Evolutionary conservation across 805 yeast species (phyloP).

Genomic region (Kurtzmaniella cleridarum): DNA sequence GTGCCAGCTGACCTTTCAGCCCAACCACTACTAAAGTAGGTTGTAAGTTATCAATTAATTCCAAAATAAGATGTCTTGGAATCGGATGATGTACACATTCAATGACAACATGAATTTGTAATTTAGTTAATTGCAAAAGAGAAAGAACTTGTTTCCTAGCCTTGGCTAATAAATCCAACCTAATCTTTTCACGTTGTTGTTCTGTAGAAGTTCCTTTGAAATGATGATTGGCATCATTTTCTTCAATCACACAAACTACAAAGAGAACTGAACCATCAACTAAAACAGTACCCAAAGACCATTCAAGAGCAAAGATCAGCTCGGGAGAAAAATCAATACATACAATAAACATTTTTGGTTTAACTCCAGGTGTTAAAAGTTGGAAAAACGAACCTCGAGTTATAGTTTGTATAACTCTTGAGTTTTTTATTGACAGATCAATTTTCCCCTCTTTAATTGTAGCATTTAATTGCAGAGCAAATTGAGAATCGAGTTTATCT

Average conservation of each 20-base stretch:
- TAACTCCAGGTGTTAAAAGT: conserved; percentile 36
- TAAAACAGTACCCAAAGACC: conserved; percentile 81
- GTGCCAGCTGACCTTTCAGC: conserved; percentile 65
- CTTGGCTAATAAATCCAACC: conserved; percentile 35
- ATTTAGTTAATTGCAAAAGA: conserved; percentile 57
- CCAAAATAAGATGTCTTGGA: conserved; percentile 65
- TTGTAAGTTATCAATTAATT: conserved; percentile 61
- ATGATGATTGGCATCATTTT: conserved; percentile 37
- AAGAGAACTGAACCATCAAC: conserved; percentile 79
- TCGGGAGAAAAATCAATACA: conserved; percentile 83
- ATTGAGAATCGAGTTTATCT: conserved; percentile 56
- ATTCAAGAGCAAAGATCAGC: conserved; percentile 76
- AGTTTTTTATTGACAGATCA: conserved; percentile 46
- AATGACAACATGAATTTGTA: conserved; percentile 67
- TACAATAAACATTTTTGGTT: conserved; percentile 60
- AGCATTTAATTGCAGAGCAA: conserved; percentile 50
- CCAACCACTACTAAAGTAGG: conserved; percentile 76
- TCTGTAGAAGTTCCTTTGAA: conserved; percentile 35
- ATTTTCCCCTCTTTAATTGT: conserved; percentile 51
- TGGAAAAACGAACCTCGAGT: conserved; percentile 39
- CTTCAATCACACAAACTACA: conserved; percentile 57
- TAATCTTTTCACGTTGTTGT: conserved; percentile 27
- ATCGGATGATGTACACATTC: conserved; percentile 74
- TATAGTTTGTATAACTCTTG: conserved; percentile 63
- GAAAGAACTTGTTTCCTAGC: conserved; percentile 42